phyloP scores from a whole-genome alignment of 2,329 filamentous ascomycete genomes.

The Xylariaceae sp. region DNA sequence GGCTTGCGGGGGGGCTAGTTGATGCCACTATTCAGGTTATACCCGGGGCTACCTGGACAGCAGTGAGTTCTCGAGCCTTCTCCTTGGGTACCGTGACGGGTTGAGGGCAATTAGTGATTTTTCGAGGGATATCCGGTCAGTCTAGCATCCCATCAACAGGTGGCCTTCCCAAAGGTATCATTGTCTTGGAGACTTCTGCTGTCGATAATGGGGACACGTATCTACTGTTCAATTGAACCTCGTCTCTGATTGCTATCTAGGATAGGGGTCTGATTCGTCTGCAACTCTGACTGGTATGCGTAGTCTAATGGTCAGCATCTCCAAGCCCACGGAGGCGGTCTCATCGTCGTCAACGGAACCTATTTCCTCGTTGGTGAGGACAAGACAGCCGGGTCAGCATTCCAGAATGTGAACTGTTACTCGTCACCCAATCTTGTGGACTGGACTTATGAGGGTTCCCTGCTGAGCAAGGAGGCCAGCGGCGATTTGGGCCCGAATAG shows the following conservation, averaged over 20 bases:
- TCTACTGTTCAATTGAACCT: too few species aligned
- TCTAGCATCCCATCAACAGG: too few species aligned
- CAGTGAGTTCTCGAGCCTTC: conserved; percentile 24
- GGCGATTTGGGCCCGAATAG: conserved; percentile 58
- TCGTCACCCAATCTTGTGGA: conserved; percentile 59
- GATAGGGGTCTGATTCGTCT: too few species aligned
- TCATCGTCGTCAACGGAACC: conserved; percentile 52
- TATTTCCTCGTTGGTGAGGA: conserved; percentile 69
- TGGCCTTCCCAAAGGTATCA: too few species aligned
- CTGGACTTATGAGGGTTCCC: conserved; percentile 55
- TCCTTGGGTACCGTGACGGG: too few species aligned
- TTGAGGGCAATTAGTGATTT: too few species aligned
- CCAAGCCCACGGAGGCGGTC: conserved; percentile 62
- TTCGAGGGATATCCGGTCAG: too few species aligned
- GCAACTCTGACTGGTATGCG: too few species aligned
- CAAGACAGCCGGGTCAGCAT: conserved; percentile 27
- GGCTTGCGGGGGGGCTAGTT: conserved; percentile 1
- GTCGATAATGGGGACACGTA: too few species aligned
- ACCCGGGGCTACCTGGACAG: conserved; percentile 43
- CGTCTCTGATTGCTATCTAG: too few species aligned
- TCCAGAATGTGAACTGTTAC: conserved; percentile 66
- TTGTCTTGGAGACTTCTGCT: too few species aligned
- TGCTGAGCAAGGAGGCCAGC: conserved; percentile 45
- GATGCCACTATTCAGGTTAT: conserved; percentile 33
- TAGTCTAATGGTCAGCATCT: conserved; percentile 38